These are phyloP conservation scores for Rubia tinctorum DNA, from an alignment of 305 asterid genomes.

Conservation along the genomic window DNA sequence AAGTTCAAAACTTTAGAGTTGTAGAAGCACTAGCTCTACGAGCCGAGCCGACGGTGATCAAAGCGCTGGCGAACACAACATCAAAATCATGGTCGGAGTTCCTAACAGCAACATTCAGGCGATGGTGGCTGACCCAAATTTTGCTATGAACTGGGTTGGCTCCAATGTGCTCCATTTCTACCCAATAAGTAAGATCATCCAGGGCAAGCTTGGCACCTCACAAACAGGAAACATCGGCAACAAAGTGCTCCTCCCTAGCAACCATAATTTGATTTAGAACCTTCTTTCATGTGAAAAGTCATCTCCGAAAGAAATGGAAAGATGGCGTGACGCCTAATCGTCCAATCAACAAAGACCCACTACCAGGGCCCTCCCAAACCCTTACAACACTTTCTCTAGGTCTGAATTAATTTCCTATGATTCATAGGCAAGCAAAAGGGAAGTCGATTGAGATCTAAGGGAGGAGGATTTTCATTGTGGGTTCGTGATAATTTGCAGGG, in stretches of 20 bases:
- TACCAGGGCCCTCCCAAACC: too few species aligned
- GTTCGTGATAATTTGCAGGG: too few species aligned
- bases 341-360: too few species aligned
- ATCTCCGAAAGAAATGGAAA: too few species aligned
- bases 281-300: too few species aligned
- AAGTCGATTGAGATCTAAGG: too few species aligned
- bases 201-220: not conserved
- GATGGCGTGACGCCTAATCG: too few species aligned
- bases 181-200: conserved; percentile 14
- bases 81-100: conserved; percentile 43
- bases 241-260: conserved; percentile 41
- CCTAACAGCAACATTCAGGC: conserved; percentile 41
- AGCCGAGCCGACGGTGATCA: conserved; percentile 47
- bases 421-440: too few species aligned
- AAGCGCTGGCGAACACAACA: conserved; percentile 46
- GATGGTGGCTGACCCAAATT: not conserved
- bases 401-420: too few species aligned
- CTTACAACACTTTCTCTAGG: too few species aligned
- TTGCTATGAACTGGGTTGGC: conserved; percentile 51
- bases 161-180: conserved; percentile 39
- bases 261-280: conserved; percentile 29
- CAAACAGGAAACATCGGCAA: conserved; percentile 47
- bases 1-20: conserved; percentile 9
- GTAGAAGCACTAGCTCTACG: conserved; percentile 46
- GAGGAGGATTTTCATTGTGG: too few species aligned